phyloP scores from a whole-genome alignment of 192 early-diverging fungal species.

The Chytriomyces sp. region DNA sequence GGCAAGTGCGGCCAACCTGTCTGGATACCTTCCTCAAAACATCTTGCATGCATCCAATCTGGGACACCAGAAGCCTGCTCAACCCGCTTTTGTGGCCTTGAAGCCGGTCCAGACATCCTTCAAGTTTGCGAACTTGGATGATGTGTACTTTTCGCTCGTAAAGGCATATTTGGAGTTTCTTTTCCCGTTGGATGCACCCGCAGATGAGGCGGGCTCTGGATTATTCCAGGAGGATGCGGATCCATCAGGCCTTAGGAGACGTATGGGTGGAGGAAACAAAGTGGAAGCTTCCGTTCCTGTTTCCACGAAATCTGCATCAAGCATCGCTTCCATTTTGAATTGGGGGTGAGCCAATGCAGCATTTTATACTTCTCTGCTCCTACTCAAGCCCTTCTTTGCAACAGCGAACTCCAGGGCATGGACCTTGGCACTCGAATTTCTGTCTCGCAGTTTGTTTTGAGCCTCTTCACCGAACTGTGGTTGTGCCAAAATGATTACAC shows the following conservation, averaged over 20 bases:
- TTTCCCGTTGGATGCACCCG: constrained; percentile 1
- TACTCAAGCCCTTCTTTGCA: background rate
- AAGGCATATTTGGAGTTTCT: constrained; percentile 25
- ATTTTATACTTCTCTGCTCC: background rate
- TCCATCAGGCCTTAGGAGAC: background rate
- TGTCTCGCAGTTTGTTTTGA: constrained; percentile 39
- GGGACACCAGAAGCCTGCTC: background rate
- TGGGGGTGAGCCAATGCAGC: background rate
- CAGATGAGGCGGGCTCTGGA: background rate
- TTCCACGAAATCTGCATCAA: background rate
- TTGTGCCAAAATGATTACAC: constrained; percentile 43
- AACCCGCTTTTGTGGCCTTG: background rate
- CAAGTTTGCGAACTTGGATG: constrained; percentile 10
- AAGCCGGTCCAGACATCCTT: too few species aligned
- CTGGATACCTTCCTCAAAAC: background rate
- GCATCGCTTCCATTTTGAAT: constrained; percentile 16
- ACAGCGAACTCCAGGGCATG: background rate
- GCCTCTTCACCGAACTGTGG: constrained; percentile 41
- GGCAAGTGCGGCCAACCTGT: background rate
- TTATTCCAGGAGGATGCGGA: background rate
- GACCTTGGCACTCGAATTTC: background rate
- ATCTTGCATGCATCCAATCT: background rate
- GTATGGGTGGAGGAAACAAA: too few species aligned
- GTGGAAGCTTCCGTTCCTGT: too few species aligned
- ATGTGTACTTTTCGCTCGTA: constrained; percentile 1